Evolutionary conservation across 495 filamentous ascomycete species (phyloP).

Genomic region (Trichodelitschia bisporula): DNA sequence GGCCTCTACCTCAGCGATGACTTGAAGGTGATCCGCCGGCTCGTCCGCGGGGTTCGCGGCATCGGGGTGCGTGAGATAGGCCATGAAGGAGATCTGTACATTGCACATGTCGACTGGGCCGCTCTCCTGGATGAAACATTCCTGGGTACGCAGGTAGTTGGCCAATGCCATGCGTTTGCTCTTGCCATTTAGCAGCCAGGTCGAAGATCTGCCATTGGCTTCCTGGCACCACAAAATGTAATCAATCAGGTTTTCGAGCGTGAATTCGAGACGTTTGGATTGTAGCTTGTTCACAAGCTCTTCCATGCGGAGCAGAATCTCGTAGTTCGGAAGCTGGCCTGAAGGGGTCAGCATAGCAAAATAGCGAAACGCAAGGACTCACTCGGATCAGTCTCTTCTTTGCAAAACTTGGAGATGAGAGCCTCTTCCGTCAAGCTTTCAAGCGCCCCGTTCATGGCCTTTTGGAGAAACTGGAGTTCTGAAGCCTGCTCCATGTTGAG

Average conservation of each 20-base stretch:
- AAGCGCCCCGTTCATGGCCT: conserved; percentile 3
- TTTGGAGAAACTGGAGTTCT: conserved; percentile 7
- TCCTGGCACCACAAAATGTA: no score
- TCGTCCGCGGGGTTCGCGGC: no score
- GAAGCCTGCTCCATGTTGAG: conserved; percentile 4
- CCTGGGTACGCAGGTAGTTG: no score
- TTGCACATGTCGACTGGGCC: no score
- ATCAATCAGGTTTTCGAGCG: conserved; percentile 1
- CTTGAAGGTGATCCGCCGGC: background rate
- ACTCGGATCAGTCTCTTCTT: background rate
- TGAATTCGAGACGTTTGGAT: conserved; percentile 2
- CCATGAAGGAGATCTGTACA: no score
- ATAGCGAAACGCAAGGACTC: background rate
- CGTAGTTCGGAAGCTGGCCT: background rate
- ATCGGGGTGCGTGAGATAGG: no score
- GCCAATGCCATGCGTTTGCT: no score
- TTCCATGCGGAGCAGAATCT: background rate
- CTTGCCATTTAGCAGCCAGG: no score
- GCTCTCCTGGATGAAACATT: no score
- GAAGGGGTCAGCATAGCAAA: background rate
- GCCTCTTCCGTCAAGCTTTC: background rate
- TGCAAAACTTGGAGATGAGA: background rate
- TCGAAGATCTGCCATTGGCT: no score
- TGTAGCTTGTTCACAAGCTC: background rate
- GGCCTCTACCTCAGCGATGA: background rate